These are phyloP conservation scores for Kuraishia capsulata DNA, from an alignment of 805 yeast genomes.

Conservation along the genomic window DNA sequence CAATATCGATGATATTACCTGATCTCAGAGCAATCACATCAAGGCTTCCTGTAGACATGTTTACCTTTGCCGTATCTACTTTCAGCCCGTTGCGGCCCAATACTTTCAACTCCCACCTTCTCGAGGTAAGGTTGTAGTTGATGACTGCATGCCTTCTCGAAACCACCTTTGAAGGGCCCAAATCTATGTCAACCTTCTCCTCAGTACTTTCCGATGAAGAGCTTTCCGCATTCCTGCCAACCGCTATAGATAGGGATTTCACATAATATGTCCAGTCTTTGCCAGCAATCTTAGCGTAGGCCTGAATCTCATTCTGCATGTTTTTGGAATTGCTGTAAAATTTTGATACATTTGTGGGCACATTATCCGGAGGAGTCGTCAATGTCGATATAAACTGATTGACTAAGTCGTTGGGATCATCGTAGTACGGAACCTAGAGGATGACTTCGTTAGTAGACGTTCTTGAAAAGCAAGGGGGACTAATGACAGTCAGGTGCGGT, in stretches of 20 bases:
- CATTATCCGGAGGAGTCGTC: constrained; percentile 54
- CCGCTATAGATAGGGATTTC: constrained; percentile 59
- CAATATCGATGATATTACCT: constrained; percentile 90
- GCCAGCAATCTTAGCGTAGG: constrained; percentile 95
- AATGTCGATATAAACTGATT: constrained; percentile 69
- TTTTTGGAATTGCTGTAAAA: constrained; percentile 68
- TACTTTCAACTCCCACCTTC: constrained; percentile 82
- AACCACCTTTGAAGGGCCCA: constrained; percentile 97
- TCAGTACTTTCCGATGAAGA: constrained; percentile 7
- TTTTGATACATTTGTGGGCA: constrained; percentile 61
- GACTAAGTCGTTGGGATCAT: constrained; percentile 55
- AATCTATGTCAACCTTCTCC: constrained; percentile 62
- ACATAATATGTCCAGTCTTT: constrained; percentile 91
- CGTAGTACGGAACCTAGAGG: constrained; percentile 22
- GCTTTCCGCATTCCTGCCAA: constrained; percentile 73
- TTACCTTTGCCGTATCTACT: constrained; percentile 60
- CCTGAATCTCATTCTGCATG: constrained; percentile 76
- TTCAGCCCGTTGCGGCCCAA: constrained; percentile 91
- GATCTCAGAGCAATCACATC: constrained; percentile 53
- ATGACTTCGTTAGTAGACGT: constrained; percentile 10
- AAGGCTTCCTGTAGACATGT: constrained; percentile 25
- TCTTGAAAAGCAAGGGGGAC: no score
- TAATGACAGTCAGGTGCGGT: no score
- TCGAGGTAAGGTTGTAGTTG: constrained; percentile 59
- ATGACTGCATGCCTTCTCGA: constrained; percentile 85